These are phyloP conservation scores for Kockovaella imperatae DNA, from an alignment of 768 basidiomycete species.

Conservation along the genomic window DNA sequence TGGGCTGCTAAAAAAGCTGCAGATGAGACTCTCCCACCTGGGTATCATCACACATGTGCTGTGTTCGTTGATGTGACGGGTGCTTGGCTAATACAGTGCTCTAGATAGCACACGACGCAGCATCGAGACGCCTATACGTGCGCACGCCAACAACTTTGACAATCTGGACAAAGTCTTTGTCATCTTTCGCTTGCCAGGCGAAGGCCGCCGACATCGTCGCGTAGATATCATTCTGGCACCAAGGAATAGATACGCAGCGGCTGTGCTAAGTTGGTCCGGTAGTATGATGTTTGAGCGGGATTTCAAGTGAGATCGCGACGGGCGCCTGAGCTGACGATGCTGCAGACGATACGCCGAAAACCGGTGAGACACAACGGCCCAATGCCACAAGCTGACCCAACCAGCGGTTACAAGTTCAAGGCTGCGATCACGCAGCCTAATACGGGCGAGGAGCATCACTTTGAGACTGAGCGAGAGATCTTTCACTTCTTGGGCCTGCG, in stretches of 20 bases:
- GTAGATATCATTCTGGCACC: slow-evolving; percentile 77
- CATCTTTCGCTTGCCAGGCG: slow-evolving; percentile 60
- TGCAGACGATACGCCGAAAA: slow-evolving; percentile 33
- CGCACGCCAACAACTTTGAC: slow-evolving; percentile 55
- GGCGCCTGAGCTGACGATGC: background rate
- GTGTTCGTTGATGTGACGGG: slow-evolving; percentile 53
- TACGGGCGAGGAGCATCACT: slow-evolving; percentile 34
- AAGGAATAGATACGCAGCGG: slow-evolving; percentile 74
- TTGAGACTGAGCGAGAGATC: slow-evolving; percentile 40
- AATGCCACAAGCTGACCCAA: background rate
- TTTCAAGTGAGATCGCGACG: slow-evolving; percentile 48
- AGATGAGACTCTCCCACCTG: slow-evolving; percentile 43
- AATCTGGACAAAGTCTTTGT: slow-evolving; percentile 77
- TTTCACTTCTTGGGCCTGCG: slow-evolving; percentile 33
- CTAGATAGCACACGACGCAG: slow-evolving; percentile 49
- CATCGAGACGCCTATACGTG: slow-evolving; percentile 11
- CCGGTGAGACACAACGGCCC: slow-evolving; percentile 7
- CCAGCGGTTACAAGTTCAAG: slow-evolving; percentile 30
- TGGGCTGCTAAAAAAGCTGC: slow-evolving; percentile 57
- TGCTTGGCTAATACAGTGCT: slow-evolving; percentile 49
- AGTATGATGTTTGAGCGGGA: slow-evolving; percentile 86
- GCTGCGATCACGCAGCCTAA: slow-evolving; percentile 26
- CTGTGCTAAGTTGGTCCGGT: slow-evolving; percentile 85
- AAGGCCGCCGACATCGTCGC: slow-evolving; percentile 54
- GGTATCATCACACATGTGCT: slow-evolving; percentile 72